Conservation (phyloP, 2,329 filamentous ascomycete genomes). For the Leptographium radiaticola region DNA sequence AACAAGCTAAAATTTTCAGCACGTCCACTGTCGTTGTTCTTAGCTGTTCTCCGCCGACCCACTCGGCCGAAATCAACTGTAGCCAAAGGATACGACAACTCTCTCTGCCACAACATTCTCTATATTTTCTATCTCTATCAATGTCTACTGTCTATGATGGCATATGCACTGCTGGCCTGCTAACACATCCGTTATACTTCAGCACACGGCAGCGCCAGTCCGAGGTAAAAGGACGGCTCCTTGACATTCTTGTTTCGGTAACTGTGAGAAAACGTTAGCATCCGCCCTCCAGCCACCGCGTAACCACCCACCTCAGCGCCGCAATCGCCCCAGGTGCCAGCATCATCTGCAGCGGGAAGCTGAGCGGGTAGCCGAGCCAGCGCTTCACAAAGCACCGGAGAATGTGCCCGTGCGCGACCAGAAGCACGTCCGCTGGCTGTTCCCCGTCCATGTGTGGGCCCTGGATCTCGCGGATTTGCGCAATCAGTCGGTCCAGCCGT, state of each 20-base stretch:
- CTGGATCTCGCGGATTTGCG: slow-evolving; percentile 26
- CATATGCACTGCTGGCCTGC: too few relatives aligned
- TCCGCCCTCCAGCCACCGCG: too few relatives aligned
- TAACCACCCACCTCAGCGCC: slow-evolving; percentile 19
- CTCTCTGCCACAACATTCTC: too few relatives aligned
- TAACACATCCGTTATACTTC: background rate
- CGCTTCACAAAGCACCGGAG: slow-evolving; percentile 32
- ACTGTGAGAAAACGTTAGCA: slow-evolving; percentile 15
- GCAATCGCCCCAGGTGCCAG: slow-evolving; percentile 28
- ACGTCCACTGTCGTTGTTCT: too few relatives aligned
- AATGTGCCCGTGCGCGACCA: slow-evolving; percentile 29
- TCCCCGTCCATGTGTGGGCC: slow-evolving; percentile 24
- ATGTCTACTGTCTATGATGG: too few relatives aligned
- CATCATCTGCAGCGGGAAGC: slow-evolving; percentile 27
- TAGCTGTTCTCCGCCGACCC: too few relatives aligned
- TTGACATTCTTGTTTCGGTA: slow-evolving; percentile 22
- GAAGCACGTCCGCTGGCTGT: slow-evolving; percentile 22
- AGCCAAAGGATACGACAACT: too few relatives aligned
- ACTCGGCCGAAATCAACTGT: too few relatives aligned
- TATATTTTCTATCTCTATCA: too few relatives aligned
- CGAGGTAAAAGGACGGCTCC: slow-evolving; percentile 26
- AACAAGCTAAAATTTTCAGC: too few relatives aligned
- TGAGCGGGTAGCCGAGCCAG: slow-evolving; percentile 28
- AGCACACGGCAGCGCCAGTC: slow-evolving; percentile 21
- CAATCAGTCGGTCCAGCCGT: slow-evolving; percentile 27